Base-by-base conservation (phyloP, 306 rosid genomes). In the Malus sylvestris region DNA sequence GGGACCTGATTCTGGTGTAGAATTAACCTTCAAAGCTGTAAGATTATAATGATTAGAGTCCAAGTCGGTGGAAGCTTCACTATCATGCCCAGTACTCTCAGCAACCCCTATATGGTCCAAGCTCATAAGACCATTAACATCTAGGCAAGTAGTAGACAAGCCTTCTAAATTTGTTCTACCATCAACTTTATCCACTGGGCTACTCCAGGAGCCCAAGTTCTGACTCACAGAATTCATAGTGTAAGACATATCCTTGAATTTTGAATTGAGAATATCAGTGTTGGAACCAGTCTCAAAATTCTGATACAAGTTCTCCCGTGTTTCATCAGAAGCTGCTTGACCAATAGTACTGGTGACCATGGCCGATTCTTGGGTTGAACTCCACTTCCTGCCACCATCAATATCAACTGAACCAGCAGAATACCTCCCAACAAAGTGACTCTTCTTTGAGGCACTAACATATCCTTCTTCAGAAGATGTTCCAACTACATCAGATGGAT, bases 381-480 rank as follows among this genome's bases (percentile, higher is more conserved):
- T 87, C 98, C 98, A 96, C 85, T 93, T 96, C 89, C 90, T 88
- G 42, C 94, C 91, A 78, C 89, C 80, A 76, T 93, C 97, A 72
- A 88, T 77, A 80, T 96, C 98, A 67, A 88, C 83, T 51, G 98
- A 93, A 87, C 98, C 96, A 72, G 90, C 87, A 69, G 97, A 91
- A 81, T 93, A 93, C 86, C 97, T 88, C 60, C 97, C 89, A 52
- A 82, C 83, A 80, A 87, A 88, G 72, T 86, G 83, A 73, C 84
- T 81, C 84, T 93, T 96, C 88, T 92, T 91, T 62, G 98, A 81
- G 55, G 82, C 79, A 59, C 96, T 86, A 76, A 83, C 80, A 80
- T 88, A 89, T 51, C 98, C 98, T 72, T 96, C 99, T 76, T 96
- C 99, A 77, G 94, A 91, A 57, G 98, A 93, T 83, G 98, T 84